Base-by-base conservation (phyloP, 2,329 filamentous ascomycete genomes). In the Pestalotiopsis sp. region DNA sequence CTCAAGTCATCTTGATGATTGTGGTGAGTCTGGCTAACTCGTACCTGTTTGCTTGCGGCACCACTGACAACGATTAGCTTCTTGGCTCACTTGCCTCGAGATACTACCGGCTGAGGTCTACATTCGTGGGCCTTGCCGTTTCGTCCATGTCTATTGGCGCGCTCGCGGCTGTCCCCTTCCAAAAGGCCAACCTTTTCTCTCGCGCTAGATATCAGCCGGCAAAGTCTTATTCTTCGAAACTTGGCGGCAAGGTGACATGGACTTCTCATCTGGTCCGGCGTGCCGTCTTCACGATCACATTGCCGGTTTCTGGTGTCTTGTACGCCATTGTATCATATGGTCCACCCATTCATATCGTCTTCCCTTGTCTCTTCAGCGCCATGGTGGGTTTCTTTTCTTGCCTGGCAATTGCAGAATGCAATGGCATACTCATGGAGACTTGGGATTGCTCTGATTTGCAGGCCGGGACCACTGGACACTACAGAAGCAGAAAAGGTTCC, bases 371-470 rank as follows among this genome's bases (percentile, higher is more conserved):
- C 2, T 90, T 94, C 72, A 90, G 91, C 0, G 87, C 86, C 1
- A 77, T 89, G 4, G 86, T 94, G 14, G 92, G 91, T 0, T 93
- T 93, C 73, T 81, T 94, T 4, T 91, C 90, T 1, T 91, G 90
- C 65, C 86, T 95, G 11, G 92, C 91, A 1, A 90, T 93, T 60
- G 88, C 92, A 2, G 92, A 95, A 79, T 94, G 92, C 78, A 89
- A 91, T 71, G 91, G 92, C 0, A 81, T 95, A 40, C 87, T 94
- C 76, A 94, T 95, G 92, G 92, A 94, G 76, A 91, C 90, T 0
- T 95, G 91, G 77, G 93, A 95, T 77, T 92, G 90, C n/a, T 93
- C 91, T 56, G 93, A 95, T 77, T 83, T 95, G 4, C 91, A 92
- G 72, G 89, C 91, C 2, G 90, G 91, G 12, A 91, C 92, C 83